These are phyloP conservation scores for Vitis rotundifolia DNA, from an alignment of 164 flowering plant genomes.

Conservation along the genomic window DNA sequence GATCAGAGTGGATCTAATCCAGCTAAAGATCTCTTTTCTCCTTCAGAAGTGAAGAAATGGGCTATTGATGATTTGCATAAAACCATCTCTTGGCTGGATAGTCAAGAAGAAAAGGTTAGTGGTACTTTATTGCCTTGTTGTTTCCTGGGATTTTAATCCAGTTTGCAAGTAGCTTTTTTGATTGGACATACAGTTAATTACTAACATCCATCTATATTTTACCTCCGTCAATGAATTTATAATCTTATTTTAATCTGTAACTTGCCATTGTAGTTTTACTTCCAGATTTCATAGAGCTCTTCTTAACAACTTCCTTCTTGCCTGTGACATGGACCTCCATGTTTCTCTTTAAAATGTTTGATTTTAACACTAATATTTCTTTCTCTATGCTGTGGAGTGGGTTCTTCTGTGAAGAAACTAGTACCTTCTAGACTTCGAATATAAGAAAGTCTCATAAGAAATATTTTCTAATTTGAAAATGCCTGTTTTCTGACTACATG, in stretches of 20 bases:
- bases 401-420: too few species aligned
- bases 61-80: constrained; percentile 65
- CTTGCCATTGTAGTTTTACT: background rate
- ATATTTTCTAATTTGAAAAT: too few species aligned
- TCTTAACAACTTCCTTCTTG: background rate
- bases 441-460: too few species aligned
- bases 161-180: too few species aligned
- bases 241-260: background rate
- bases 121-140: background rate
- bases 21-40: constrained; percentile 38
- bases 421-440: too few species aligned
- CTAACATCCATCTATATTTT: background rate
- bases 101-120: constrained; percentile 86
- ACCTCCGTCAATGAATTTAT: background rate
- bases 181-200: background rate
- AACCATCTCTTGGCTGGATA: constrained; percentile 81
- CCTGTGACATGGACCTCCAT: background rate
- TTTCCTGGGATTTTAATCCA: too few species aligned
- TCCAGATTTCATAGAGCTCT: background rate
- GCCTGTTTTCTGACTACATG: too few species aligned
- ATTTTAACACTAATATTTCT: too few species aligned
- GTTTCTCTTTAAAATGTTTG: background rate
- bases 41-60: constrained; percentile 75
- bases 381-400: too few species aligned
- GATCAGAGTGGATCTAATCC: constrained; percentile 37